Conservation (phyloP, 2,329 filamentous ascomycete species). For the Lasiodiplodia sp. region DNA sequence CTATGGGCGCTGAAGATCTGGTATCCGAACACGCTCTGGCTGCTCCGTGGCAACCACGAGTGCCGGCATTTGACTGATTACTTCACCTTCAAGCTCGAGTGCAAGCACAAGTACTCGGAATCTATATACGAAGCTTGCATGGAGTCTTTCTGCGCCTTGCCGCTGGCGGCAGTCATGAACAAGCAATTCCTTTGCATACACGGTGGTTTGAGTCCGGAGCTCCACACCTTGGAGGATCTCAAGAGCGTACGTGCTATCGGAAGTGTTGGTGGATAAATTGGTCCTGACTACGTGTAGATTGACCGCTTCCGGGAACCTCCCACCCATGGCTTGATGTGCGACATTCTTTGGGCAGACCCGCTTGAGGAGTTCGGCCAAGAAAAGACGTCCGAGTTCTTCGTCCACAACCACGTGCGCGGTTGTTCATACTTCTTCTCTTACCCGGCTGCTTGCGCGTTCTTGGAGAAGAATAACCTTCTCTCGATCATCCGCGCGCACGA, state of each 20-base stretch:
- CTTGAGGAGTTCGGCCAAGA: slow-evolving; percentile 98
- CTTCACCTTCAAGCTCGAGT: slow-evolving; percentile 99
- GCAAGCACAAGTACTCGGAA: slow-evolving; percentile 99
- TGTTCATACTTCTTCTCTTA: slow-evolving; percentile 99
- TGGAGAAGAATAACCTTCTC: slow-evolving; percentile 98
- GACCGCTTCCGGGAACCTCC: slow-evolving; percentile 97
- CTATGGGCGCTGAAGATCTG: slow-evolving; percentile 99
- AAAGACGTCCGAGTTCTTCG: slow-evolving; percentile 96
- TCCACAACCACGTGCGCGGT: slow-evolving; percentile 97
- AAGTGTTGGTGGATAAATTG: slow-evolving; percentile 23
- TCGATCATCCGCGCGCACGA: slow-evolving; percentile 98
- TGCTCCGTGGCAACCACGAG: slow-evolving; percentile 97
- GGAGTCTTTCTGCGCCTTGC: slow-evolving; percentile 95
- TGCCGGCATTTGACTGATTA: slow-evolving; percentile 99
- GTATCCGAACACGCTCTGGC: slow-evolving; percentile 96
- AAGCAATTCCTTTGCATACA: slow-evolving; percentile 99
- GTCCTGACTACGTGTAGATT: slow-evolving; percentile 65
- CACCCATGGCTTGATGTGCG: slow-evolving; percentile 97
- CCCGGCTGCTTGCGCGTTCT: slow-evolving; percentile 92
- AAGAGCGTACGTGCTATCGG: slow-evolving; percentile 70
- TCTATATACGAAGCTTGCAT: slow-evolving; percentile 96
- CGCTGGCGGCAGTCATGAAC: slow-evolving; percentile 97
- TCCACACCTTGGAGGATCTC: slow-evolving; percentile 94
- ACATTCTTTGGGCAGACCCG: slow-evolving; percentile 98
- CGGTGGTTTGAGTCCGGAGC: slow-evolving; percentile 91